phyloP scores from a whole-genome alignment of 495 filamentous ascomycete species.

The Glarea lozoyensis region DNA sequence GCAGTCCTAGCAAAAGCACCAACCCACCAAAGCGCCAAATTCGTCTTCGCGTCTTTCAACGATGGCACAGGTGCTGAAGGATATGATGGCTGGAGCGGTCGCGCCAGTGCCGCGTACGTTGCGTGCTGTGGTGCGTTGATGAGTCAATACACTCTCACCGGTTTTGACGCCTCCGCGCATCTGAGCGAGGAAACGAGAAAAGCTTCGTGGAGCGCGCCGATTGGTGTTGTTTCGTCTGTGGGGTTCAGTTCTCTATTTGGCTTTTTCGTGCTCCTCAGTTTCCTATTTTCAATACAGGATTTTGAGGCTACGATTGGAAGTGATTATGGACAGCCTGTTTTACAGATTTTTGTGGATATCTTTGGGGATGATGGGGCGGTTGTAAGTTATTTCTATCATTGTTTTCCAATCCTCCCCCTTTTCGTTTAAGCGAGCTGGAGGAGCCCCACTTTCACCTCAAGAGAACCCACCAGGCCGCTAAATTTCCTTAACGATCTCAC shows the following conservation, averaged over 20 bases:
- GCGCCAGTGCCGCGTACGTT: constrained; percentile 46
- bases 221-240: constrained; percentile 51
- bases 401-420: too few species aligned
- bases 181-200: constrained; percentile 50
- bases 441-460: too few species aligned
- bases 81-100: constrained; percentile 35
- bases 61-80: constrained; percentile 38
- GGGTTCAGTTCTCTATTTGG: constrained; percentile 51
- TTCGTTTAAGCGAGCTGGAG: too few species aligned
- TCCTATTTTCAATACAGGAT: constrained; percentile 52
- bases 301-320: constrained; percentile 35
- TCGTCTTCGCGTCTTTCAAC: constrained; percentile 52
- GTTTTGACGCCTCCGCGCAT: constrained; percentile 51
- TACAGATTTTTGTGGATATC: constrained; percentile 50
- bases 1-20: constrained; percentile 54
- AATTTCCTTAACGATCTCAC: too few species aligned
- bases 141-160: constrained; percentile 44
- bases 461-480: too few species aligned
- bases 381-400: too few species aligned
- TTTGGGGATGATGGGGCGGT: constrained; percentile 46
- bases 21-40: constrained; percentile 47
- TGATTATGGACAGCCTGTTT: constrained; percentile 39
- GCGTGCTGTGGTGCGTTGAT: constrained; percentile 45
- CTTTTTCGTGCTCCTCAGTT: constrained; percentile 50
- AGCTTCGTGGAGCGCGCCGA: constrained; percentile 51